These are phyloP conservation scores for Barnettozyma sucrosica DNA, from an alignment of 805 yeast species.

Conservation along the genomic window DNA sequence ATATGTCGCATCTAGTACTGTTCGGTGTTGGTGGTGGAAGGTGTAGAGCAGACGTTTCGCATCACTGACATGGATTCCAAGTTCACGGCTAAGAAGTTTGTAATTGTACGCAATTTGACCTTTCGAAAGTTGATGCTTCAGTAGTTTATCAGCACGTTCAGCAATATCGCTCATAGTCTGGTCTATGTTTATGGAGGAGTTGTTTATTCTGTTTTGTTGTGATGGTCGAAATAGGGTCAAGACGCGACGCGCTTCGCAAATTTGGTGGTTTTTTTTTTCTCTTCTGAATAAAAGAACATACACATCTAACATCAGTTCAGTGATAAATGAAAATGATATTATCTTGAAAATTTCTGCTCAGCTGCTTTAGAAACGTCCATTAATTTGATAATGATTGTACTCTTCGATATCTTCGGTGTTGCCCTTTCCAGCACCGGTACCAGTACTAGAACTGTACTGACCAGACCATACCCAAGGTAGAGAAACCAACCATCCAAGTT, in stretches of 20 bases:
- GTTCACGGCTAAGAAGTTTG: slow-evolving; percentile 35
- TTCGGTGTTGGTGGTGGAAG: slow-evolving; percentile 33
- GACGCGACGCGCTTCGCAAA: background rate
- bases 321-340: no score
- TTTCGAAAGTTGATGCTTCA: background rate
- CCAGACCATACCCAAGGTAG: no score
- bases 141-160: background rate
- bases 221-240: background rate
- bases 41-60: slow-evolving; percentile 36
- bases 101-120: slow-evolving; percentile 30
- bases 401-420: no score
- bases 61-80: slow-evolving; percentile 32
- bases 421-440: no score
- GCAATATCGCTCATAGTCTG: background rate
- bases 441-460: no score
- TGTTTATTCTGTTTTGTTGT: no score
- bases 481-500: no score
- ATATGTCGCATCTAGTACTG: slow-evolving; percentile 35
- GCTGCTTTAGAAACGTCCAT: no score
- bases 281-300: background rate
- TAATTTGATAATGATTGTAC: no score
- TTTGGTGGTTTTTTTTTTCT: no score
- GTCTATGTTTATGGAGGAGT: no score
- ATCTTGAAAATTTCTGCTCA: no score
- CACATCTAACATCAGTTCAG: background rate